A percentile compares a stretch with the other conserved stretches of the same genome.
These are phyloP conservation scores for Aureobasidium pullulans DNA, from an alignment of 2,329 filamentous ascomycete species.

Conservation along the genomic window DNA sequence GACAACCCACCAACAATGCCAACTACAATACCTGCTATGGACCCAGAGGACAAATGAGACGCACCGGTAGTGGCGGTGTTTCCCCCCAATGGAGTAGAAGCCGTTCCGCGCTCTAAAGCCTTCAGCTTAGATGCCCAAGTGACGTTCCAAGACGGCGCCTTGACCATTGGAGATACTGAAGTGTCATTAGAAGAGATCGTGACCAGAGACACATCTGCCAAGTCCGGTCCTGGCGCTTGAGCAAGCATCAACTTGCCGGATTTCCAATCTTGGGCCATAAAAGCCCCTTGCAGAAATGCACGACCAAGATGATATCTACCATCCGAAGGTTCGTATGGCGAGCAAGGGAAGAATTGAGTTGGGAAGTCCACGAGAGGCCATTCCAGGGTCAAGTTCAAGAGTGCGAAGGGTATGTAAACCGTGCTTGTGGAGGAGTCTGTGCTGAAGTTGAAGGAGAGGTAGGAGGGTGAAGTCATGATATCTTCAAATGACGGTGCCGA, in stretches of 20 bases:
- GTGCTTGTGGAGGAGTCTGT: not conserved
- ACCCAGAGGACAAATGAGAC: constrained; percentile 22
- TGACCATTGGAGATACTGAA: constrained; percentile 10
- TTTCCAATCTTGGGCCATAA: constrained; percentile 3
- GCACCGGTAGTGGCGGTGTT: not conserved
- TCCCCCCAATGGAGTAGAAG: not conserved
- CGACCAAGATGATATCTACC: constrained; percentile 1
- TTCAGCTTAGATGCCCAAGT: not conserved
- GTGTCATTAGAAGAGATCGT: constrained; percentile 2
- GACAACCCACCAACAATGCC: constrained; percentile 22
- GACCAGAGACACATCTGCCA: not conserved
- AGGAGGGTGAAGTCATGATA: not conserved
- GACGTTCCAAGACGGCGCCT: not conserved
- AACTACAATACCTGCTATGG: constrained; percentile 30
- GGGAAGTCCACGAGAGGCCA: not conserved
- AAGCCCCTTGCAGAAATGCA: not conserved
- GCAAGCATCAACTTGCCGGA: not conserved
- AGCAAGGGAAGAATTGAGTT: not conserved
- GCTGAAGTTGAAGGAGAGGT: not conserved
- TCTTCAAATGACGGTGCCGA: not conserved
- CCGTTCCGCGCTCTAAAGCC: not conserved
- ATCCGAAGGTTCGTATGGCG: not conserved
- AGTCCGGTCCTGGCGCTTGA: constrained; percentile 1
- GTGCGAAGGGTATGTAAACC: not conserved
- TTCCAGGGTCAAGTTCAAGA: not conserved